Base-by-base conservation (phyloP, 805 yeast species). In the Torulaspora microellipsoides region DNA sequence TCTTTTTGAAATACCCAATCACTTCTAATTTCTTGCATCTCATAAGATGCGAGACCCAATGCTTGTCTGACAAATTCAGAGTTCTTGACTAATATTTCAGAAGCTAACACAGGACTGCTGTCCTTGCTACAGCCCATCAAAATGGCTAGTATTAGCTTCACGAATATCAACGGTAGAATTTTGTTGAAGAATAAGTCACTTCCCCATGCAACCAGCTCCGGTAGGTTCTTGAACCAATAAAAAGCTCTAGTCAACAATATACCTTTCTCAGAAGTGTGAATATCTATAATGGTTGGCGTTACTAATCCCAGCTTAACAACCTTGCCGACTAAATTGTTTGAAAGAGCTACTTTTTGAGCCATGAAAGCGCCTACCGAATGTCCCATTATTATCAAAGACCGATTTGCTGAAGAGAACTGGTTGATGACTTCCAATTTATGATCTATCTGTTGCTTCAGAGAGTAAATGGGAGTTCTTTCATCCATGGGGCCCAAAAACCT, bases 301-400 rank as follows among this genome's bases (percentile, higher is more conserved):
- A 84, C 66, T 40, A 84, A 65, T 0, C 88, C 87, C 15, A 76
- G 69, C 43, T 77, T 71, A 40, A 58, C 62, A 27, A 78, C 62
- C 4, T 63, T 48, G 4, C 58, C 52, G 2, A 51, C 45, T 10
- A 56, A 31, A 0, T 42, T 27, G 2, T 56, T 42, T 27, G 52
- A 43, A 17, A 62, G 54, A 1, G 76, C 67, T 2, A 78, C 68
- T 35, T 83, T 60, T 58, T 84, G 89, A 2, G 70, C 59, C 34
- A 85, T 66, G 68, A 76, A 85, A 5, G 80, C 71, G 1, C 95
- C 95, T 11, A 84, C 76, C 0, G 91, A 83, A 58, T 85, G 95
- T 15, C 87, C 83, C 52, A 81, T 60, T 15, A 83, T 65, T 36
- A 38, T 54, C 45, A 43, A 40, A 17, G 47, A 51, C 27, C 46